Evolutionary conservation across 1,139 yeast species (phyloP).

Genomic region (Zygosaccharomyces sapae): DNA sequence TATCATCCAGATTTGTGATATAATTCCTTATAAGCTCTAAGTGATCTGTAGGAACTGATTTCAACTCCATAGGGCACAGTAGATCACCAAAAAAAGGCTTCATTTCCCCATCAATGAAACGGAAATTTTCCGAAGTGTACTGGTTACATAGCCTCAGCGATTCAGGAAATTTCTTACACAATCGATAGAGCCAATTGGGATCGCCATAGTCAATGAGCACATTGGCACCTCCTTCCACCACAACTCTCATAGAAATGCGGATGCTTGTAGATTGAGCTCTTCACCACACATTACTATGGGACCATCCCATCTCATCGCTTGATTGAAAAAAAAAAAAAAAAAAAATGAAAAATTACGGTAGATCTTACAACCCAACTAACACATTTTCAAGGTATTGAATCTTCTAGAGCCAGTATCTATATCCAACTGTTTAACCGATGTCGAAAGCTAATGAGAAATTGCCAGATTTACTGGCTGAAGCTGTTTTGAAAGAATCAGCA

Average conservation of each 20-base stretch:
- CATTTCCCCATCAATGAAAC: conserved; percentile 18
- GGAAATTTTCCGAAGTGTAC: conserved; percentile 22
- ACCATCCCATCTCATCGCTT: background rate
- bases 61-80: conserved; percentile 22
- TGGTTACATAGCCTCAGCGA: conserved; percentile 23
- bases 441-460: conserved; percentile 39
- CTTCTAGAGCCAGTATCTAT: too few species aligned
- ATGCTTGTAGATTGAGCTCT: too few species aligned
- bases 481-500: conserved; percentile 80
- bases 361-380: background rate
- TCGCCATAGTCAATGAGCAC: conserved; percentile 20
- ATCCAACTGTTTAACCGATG: conserved; percentile 18
- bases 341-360: background rate
- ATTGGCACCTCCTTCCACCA: conserved; percentile 30
- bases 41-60: conserved; percentile 7
- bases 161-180: conserved; percentile 22
- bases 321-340: background rate
- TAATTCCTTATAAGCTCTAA: conserved; percentile 8
- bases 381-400: too few species aligned
- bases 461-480: conserved; percentile 75
- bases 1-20: conserved; percentile 13
- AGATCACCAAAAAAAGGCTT: conserved; percentile 17
- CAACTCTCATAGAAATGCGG: conserved; percentile 14
- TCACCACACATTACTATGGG: background rate
- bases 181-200: conserved; percentile 21